Evolutionary conservation across 1,284 basidiomycete genomes (phyloP), one percentile per base, ranked within the genome.

Genomic region (Moesziomyces globuligerus): DNA sequence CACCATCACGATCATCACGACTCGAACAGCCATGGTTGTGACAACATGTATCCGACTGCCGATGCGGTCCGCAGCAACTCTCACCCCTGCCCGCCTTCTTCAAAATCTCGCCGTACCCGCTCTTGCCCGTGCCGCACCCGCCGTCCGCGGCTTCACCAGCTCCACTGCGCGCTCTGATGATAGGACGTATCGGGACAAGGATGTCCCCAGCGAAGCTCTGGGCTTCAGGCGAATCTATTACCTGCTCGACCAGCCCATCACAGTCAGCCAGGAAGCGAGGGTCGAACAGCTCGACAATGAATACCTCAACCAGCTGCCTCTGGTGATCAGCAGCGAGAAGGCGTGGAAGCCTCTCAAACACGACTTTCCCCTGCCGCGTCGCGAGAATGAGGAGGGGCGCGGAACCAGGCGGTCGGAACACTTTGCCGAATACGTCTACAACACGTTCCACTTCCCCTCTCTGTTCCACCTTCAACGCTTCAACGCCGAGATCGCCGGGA

Each of bases 371-470:
- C 28, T 66, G 0, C 62, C 62, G 5, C 43, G 34, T 21, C 43
- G 47, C 3, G 38, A 46, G n/a, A n/a, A n/a, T n/a, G n/a, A n/a
- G n/a, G n/a, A n/a, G n/a, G n/a, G 7, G 20, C 21, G 8, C 3
- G 8, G 4, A 25, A 29, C 25, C 10, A 15, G 32, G 10, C 7
- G 2, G 10, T 17, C 1, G 38, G 7, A 7, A 20, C 23, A n/a
- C n/a, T n/a, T n/a, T n/a, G 54, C 45, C 9, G 43, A 59, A 5
- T 66, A 55, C 36, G 18, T 59, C 17, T 66, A 66, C 52, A 54
- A 54, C 44, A 48, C 48, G 18, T 66, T 59, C 56, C 32, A 25
- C 25, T 39, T 65, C 10, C 32, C 50, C 20, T 25, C 56, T 1
- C 8, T 6, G 5, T 18, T 11, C 7, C 62, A 54, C 24, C 29